Base-by-base conservation (phyloP, 768 basidiomycete genomes). In the Suillus bovinus region DNA sequence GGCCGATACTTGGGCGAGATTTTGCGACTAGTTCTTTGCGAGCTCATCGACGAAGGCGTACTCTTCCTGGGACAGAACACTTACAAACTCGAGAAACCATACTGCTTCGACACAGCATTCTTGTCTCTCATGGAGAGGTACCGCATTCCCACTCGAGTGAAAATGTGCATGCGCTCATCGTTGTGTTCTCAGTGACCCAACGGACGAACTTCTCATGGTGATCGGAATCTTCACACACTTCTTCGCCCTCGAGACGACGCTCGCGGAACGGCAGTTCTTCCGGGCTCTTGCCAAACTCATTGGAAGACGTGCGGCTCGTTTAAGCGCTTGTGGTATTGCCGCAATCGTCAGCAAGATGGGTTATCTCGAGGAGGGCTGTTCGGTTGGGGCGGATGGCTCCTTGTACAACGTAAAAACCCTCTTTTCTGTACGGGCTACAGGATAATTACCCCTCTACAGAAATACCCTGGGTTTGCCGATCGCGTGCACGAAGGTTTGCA, bases 61-160 rank as follows among this genome's bases (percentile, higher is more conserved):
- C 85, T 99, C 59, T 99, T 99, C 87, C 84, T 97, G 34, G 96
- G 97, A 29, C 96, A 99, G 77, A 94, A 96, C 74, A 97, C 96
- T 1, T 98, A 98, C 85, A 98, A 99, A 81, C 86, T 99, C 42
- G 96, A 99, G 77, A 92, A 85, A 66, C 86, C 94, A 22, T 95
- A 95, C 73, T 88, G 85, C 33, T 88, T 99, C 69, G 96, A 99
- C 75, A 99, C 97, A 2, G 96, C 96, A 1, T 98, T 98, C 81
- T 79, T 99, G 64, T 96, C 94, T 46, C 81, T 99, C 49, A 97
- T 99, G 90, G 96, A 99, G 79, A 92, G 88, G 94, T 91, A 64
- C 59, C 63, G 13, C 36, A 22, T 47, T 33, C 39, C n/a, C 55
- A 34, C 33, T 49, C n/a, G 41, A 39, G 31, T 63, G 9, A 27